Base-by-base conservation (phyloP, 352 stramenopile species). In the Detonula confervacea region DNA sequence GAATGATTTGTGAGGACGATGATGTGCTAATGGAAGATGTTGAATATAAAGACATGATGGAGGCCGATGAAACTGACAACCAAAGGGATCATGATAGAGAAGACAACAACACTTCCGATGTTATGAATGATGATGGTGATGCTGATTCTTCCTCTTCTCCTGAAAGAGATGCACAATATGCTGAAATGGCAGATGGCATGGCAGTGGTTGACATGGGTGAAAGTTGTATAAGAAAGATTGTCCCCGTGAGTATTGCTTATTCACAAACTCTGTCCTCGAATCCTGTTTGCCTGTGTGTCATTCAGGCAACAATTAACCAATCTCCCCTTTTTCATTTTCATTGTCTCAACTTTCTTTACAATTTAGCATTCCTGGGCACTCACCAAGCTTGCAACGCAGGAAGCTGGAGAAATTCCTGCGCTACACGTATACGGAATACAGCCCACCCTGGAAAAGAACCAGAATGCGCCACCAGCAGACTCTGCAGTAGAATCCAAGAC, bases 201-300 rank as follows among this genome's bases (percentile, higher is more conserved):
- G 87, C 83, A 35, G 75, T 92, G 16, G 87, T 94, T 54, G 85
- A 92, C 46, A 92, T 94, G 87, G 70, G 73, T 25, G 86, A 94
- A 73, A 87, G 86, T 62, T 90, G 76, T 54, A 94, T 94, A 22
- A 85, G 80, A 24, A 91, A 88, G 56, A 93, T 94, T 60, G 77
- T 88, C 69, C 86, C 89, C 30, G 81, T 91, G 80, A 83, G 86
- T 70, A 30, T 59, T 37, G 42, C 14, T 47, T 60, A n/a, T n/a
- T n/a, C n/a, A n/a, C n/a, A n/a, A n/a, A n/a, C n/a, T n/a, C n/a
- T n/a, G n/a, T n/a, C n/a, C n/a, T n/a, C n/a, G n/a, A n/a, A n/a
- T n/a, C n/a, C n/a, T n/a, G n/a, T n/a, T 56, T 60, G 51, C 35
- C 35, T 73, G 24, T 73, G 11, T 59, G 37, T 20, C 51, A 37